Base-by-base conservation (phyloP, 129 eudicot species). In the Flaveria sonorensis region DNA sequence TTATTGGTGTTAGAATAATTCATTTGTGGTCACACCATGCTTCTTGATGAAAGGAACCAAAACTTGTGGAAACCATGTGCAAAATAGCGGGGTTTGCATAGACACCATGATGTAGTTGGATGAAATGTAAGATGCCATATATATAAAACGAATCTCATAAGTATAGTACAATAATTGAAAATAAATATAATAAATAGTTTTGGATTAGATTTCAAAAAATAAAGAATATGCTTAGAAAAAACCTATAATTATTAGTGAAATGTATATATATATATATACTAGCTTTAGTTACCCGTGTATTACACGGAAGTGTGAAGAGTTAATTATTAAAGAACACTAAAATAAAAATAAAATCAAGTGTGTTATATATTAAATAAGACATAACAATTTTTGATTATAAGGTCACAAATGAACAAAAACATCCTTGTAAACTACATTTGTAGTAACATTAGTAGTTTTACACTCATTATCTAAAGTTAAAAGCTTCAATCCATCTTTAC, bases 21-120 rank as follows among this genome's bases (percentile, higher is more conserved):
- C 64, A 8, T 55, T 55, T 56, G 10, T 9, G 62, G 32, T 59
- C 28, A 59, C 14, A 6, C 63, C 65, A 60, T 23, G 36, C 36
- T 16, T 60, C 66, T 60, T 60, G 39, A 60, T 23, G 0, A 60
- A 23, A 60, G 16, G 39, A 60, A 60, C 36, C 39, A 21, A 3
- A 16, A 53, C 53, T 48, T 19, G 3, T 55, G 26, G 62, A 60
- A 60, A 11, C 66, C 66, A 60, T 60, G 66, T 60, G 66, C 66
- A 21, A 60, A 23, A 60, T 60, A 60, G 66, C 36, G 66, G n/a
- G 39, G 39, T 4, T 23, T 23, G 30, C 66, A 60, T 23, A 60
- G 66, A 60, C 66, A 60, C 66, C 66, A 60, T 60, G 66, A 60
- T 60, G 66, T 60, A 21, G n/a, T 60, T 60, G 66, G 66, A 26